phyloP scores from a whole-genome alignment of 331 rosid species.

The Ulmus americana region DNA sequence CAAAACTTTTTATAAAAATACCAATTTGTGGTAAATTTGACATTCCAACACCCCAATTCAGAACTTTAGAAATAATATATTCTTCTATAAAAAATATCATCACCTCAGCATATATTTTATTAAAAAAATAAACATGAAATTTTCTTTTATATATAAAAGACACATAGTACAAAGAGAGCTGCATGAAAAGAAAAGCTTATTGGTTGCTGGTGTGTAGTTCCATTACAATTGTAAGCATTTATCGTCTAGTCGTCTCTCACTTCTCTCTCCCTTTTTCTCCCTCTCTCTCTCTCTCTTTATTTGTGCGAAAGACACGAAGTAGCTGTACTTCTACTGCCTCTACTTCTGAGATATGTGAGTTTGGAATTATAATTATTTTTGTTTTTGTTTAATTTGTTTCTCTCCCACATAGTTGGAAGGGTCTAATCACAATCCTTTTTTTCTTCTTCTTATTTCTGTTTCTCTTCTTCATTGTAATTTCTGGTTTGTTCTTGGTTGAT shows the following conservation, averaged over 20 bases:
- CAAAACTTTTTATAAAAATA: neutral
- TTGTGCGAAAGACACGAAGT: conserved; percentile 3
- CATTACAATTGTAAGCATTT: conserved; percentile 38
- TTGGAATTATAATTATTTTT: neutral
- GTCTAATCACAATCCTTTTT: neutral
- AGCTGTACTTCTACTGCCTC: conserved; percentile 14
- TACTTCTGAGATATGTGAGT: conserved; percentile 14
- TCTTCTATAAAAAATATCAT: neutral
- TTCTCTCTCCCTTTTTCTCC: conserved; percentile 9
- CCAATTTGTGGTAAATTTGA: neutral
- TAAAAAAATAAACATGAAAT: neutral
- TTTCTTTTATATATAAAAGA: neutral
- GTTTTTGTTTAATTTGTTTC: neutral
- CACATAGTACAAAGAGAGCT: conserved; percentile 29
- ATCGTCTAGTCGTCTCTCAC: conserved; percentile 19
- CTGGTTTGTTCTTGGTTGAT: neutral
- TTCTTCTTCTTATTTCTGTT: neutral
- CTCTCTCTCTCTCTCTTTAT: conserved; percentile 15
- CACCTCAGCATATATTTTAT: neutral
- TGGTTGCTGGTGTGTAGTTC: conserved; percentile 42
- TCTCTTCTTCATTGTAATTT: neutral
- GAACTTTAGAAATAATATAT: neutral
- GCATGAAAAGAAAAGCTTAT: conserved; percentile 42
- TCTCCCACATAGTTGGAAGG: conserved; percentile 7
- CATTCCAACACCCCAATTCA: neutral